Base-by-base conservation (phyloP, 1,139 yeast genomes). In the Scheffersomyces insectosa region DNA sequence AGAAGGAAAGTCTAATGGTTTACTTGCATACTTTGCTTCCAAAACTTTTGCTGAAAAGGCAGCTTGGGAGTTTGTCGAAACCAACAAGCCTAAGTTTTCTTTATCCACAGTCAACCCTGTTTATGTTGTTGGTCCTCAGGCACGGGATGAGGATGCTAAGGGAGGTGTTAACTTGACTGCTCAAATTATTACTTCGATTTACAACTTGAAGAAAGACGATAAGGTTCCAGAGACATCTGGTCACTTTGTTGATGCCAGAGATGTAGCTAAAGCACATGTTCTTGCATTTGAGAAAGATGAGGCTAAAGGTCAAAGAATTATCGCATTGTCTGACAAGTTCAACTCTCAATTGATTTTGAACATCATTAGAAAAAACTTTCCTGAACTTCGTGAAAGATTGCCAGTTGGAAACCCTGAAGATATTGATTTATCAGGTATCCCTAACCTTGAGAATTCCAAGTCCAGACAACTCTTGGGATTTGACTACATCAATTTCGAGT, bases 391-490 rank as follows among this genome's bases (percentile, higher is more conserved):
- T 5, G 36, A 16, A 16, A 37, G 27, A 10, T 33, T 45, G 30
- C 50, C 49, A 10, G 52, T 50, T 16, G 73, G 74, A 5, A 52
- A 41, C 6, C 59, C 62, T 7, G 71, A 68, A 1, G 37, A 52
- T 20, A 20, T 20, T 20, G 8, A 20, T 8, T 37, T 41, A 28
- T 36, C 37, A 5, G 42, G 51, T 28, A 33, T 43, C 5, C 40
- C 48, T n/a, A 36, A 45, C 32, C 12, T 40, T 1, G 56, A 50
- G 39, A 65, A 66, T 41, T 45, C 47, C 28, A 52, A 59, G 46
- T 65, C 77, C n/a, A 59, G 60, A 33, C 46, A 57, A 35, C 38
- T 75, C 4, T 59, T 75, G 41, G 75, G 70, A 5, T 60, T 69
- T 37, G 55, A 65, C 14, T 73, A 68, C 54, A 65, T 60, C 38